Percentiles rank a stretch among this genome's conserved stretches.
Evolutionary conservation across 2,329 filamentous ascomycete genomes (phyloP).

Genomic region (Colletotrichum shisoi): DNA sequence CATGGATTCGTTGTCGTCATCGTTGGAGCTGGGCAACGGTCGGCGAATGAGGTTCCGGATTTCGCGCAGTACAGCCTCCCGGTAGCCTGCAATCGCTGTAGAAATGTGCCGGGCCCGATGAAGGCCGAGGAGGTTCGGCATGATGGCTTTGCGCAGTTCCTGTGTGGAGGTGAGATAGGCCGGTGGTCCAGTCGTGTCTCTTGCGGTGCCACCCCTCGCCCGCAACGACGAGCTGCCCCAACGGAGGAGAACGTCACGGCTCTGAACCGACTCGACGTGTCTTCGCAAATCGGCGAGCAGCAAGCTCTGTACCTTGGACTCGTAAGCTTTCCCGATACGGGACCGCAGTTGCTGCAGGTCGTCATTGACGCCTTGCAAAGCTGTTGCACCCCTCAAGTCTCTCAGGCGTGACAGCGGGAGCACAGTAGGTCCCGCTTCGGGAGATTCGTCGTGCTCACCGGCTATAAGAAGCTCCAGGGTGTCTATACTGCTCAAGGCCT

Average conservation of each 20-base stretch:
- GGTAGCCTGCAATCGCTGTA: slow-evolving; percentile 81
- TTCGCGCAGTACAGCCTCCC: slow-evolving; percentile 84
- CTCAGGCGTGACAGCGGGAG: slow-evolving; percentile 56
- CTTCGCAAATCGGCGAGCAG: slow-evolving; percentile 80
- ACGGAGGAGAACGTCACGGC: slow-evolving; percentile 77
- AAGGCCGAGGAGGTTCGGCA: slow-evolving; percentile 78
- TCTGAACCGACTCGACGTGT: slow-evolving; percentile 79
- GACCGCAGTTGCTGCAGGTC: slow-evolving; percentile 79
- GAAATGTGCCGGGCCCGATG: slow-evolving; percentile 81
- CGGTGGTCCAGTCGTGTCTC: slow-evolving; percentile 74
- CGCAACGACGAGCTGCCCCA: slow-evolving; percentile 83
- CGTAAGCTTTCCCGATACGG: slow-evolving; percentile 86
- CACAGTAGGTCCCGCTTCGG: slow-evolving; percentile 44
- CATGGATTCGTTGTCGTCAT: slow-evolving; percentile 91
- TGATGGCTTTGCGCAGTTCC: slow-evolving; percentile 73
- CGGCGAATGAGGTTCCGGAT: slow-evolving; percentile 84
- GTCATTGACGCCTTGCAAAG: slow-evolving; percentile 78
- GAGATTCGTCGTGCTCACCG: slow-evolving; percentile 65
- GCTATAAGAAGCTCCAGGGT: slow-evolving; percentile 80
- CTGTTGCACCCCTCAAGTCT: slow-evolving; percentile 79
- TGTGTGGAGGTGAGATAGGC: slow-evolving; percentile 79
- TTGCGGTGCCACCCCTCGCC: slow-evolving; percentile 70
- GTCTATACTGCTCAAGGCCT: slow-evolving; percentile 80
- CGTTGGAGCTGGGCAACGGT: slow-evolving; percentile 88
- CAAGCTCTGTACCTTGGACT: slow-evolving; percentile 78